Base-by-base conservation (phyloP, 1,284 basidiomycete genomes). In the Wolfiporia cocos region DNA sequence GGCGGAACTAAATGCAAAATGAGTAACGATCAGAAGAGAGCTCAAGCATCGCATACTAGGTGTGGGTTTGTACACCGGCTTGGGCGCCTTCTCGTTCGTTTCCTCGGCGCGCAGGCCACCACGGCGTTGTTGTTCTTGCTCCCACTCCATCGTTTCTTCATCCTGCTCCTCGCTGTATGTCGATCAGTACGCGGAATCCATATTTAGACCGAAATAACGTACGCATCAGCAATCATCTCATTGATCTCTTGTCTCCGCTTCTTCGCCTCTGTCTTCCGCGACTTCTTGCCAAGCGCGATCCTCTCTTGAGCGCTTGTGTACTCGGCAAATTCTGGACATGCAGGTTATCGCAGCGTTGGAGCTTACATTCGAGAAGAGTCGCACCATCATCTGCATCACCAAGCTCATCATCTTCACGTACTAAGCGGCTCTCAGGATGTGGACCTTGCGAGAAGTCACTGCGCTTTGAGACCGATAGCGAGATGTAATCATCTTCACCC, bases 341-440 rank as follows among this genome's bases (percentile, higher is more conserved):
- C 14, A 14, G 14, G 26, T 28, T 14, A 28, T 28, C 26, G 26
- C 26, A 28, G 14, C n/a, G n/a, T n/a, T n/a, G n/a, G n/a, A n/a
- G n/a, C n/a, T 28, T 28, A 14, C 26, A 28, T 28, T 9, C 26
- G 14, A n/a, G n/a, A 42, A 11, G 7, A 44, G 15, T 37, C 77
- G 46, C 50, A 91, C 90, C 91, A 54, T 96, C 93, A 43, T 95
- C 93, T 0, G 86, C 92, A 54, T 96, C 92, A 1, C 92, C 93
- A 2, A 90, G 62, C 53, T 95, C 91, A 59, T 97, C 93, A 33
- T 63, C 93, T 63, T 97, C 94, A 41, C 93, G 67, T 64, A 92
- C 68, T 14, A 97, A 66, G 14, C 93, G 74, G 55, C 88, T 92
- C 53, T 90, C 88, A 9, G 90, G 91, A 71, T 92, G 90, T n/a